Evolutionary conservation across 495 filamentous ascomycete species (phyloP).

Genomic region (Poronia punctata): DNA sequence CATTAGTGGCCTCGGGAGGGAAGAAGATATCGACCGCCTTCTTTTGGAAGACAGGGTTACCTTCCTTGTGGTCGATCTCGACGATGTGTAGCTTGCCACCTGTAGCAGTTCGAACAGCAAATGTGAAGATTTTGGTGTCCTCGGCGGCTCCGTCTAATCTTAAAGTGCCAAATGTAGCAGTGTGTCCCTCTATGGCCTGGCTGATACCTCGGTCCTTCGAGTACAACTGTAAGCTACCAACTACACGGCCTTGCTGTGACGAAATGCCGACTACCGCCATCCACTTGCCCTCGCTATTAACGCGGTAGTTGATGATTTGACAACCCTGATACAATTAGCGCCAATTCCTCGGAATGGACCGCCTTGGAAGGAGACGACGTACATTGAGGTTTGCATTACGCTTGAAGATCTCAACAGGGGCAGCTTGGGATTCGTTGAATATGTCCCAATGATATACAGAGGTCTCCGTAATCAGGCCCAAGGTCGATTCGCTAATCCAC

Average conservation of each 20-base stretch:
- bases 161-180: slow-evolving; percentile 87
- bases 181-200: slow-evolving; percentile 96
- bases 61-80: slow-evolving; percentile 87
- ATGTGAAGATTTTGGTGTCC: slow-evolving; percentile 94
- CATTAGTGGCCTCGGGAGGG: slow-evolving; percentile 85
- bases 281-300: slow-evolving; percentile 94
- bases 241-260: slow-evolving; percentile 84
- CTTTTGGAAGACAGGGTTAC: slow-evolving; percentile 84
- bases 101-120: slow-evolving; percentile 78
- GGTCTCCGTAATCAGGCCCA: slow-evolving; percentile 85
- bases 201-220: slow-evolving; percentile 93
- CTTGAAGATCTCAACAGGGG: slow-evolving; percentile 86
- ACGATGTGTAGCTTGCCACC: slow-evolving; percentile 97
- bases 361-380: slow-evolving; percentile 28
- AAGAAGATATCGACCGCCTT: slow-evolving; percentile 97
- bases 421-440: slow-evolving; percentile 66
- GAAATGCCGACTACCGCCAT: slow-evolving; percentile 97
- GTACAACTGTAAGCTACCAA: slow-evolving; percentile 93
- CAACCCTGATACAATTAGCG: slow-evolving; percentile 52
- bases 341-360: background rate
- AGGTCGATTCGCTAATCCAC: slow-evolving; percentile 82
- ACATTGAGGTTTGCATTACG: slow-evolving; percentile 82
- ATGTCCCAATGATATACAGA: slow-evolving; percentile 97
- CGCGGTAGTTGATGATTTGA: slow-evolving; percentile 99
- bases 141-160: slow-evolving; percentile 79